Conservation (phyloP, 345 rosid genomes). For the Raphanus raphanistrum region DNA sequence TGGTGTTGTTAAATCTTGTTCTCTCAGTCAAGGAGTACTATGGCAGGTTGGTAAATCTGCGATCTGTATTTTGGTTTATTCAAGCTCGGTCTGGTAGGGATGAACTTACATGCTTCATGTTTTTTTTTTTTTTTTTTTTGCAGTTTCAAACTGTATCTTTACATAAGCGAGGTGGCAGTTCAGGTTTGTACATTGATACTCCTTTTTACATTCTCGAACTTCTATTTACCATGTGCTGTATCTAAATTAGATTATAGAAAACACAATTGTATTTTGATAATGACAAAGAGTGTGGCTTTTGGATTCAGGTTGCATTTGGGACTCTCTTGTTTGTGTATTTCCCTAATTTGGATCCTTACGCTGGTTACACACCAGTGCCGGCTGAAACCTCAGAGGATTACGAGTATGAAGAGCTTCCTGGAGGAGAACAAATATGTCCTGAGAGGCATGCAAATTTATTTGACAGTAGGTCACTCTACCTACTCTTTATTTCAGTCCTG, state of each 20-base stretch:
- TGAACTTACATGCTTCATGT: conserved; percentile 32
- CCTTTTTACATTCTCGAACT: conserved; percentile 18
- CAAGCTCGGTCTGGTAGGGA: background rate
- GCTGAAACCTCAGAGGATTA: conserved; percentile 57
- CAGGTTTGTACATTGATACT: conserved; percentile 64
- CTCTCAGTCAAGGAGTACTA: conserved; percentile 69
- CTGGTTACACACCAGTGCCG: conserved; percentile 74
- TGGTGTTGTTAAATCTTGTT: conserved; percentile 78
- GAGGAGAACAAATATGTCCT: conserved; percentile 87
- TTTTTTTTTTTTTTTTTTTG: conserved; percentile 31
- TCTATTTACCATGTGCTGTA: background rate
- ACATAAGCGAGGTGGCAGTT: conserved; percentile 73
- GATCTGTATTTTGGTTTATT: background rate
- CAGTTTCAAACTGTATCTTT: conserved; percentile 74
- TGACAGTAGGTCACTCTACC: conserved; percentile 61
- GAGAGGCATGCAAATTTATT: conserved; percentile 74
- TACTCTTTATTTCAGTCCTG: conserved; percentile 12
- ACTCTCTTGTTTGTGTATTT: conserved; percentile 66
- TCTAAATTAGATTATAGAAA: conserved; percentile 4
- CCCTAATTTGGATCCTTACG: conserved; percentile 85
- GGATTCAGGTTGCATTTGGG: conserved; percentile 80
- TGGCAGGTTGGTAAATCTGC: conserved; percentile 50
- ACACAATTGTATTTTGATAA: conserved; percentile 2
- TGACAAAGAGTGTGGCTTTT: conserved; percentile 22
- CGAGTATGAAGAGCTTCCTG: conserved; percentile 92